Percentiles rank a stretch among this genome's conserved stretches.
Conservation (phyloP, 2,329 filamentous ascomycete genomes). For the Rhytidhysteron rufulum region DNA sequence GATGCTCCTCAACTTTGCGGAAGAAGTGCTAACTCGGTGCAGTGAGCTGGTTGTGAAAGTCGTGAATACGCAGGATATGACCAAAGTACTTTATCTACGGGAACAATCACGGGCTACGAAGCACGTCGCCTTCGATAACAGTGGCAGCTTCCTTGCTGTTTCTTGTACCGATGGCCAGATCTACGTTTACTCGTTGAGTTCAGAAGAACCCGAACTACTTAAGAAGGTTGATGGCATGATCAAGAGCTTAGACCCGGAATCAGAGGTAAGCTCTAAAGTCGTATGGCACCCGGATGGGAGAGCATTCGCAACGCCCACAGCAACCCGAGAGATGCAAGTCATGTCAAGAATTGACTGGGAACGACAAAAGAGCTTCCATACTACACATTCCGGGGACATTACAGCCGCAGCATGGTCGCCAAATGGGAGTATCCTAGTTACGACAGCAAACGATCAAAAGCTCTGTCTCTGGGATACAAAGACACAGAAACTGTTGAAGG, state of each 20-base stretch:
- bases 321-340: conserved; percentile 73
- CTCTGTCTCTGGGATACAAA: conserved; percentile 85
- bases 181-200: conserved; percentile 81
- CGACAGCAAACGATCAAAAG: conserved; percentile 56
- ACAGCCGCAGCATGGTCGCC: conserved; percentile 90
- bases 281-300: conserved; percentile 94
- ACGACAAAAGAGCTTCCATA: conserved; percentile 72
- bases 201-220: conserved; percentile 75
- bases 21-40: conserved; percentile 15
- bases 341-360: conserved; percentile 89
- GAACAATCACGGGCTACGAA: conserved; percentile 88
- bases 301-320: conserved; percentile 81
- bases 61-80: conserved; percentile 76
- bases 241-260: conserved; percentile 69
- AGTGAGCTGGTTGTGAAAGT: conserved; percentile 86
- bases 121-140: conserved; percentile 83
- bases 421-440: conserved; percentile 82
- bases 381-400: conserved; percentile 78
- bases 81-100: conserved; percentile 69
- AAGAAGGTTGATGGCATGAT: conserved; percentile 85
- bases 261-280: conserved; percentile 69
- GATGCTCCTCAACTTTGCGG: conserved; percentile 6
- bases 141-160: conserved; percentile 69
- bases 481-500: conserved; percentile 75
- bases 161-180: conserved; percentile 86